These are phyloP conservation scores for Verbascum thapsus DNA, from an alignment of 257 asterid genomes.

Conservation along the genomic window DNA sequence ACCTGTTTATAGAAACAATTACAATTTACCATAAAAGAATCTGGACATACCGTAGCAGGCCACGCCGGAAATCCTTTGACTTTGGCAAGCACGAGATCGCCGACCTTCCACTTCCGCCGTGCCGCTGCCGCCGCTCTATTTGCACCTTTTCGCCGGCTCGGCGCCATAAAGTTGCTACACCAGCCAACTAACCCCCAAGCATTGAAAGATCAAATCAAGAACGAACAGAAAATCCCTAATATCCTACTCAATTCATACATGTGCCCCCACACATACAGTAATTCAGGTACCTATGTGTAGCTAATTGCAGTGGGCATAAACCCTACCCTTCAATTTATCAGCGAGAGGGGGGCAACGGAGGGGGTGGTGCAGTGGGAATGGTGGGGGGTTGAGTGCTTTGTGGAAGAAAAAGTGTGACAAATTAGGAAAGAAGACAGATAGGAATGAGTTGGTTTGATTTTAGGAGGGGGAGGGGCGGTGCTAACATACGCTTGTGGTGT, in stretches of 20 bases:
- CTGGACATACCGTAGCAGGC: slow-evolving; percentile 77
- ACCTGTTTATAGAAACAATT: not conserved
- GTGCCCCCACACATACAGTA: slow-evolving; percentile 6
- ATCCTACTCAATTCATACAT: slow-evolving; percentile 31
- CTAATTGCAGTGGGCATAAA: slow-evolving; percentile 29
- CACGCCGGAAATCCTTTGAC: slow-evolving; percentile 93
- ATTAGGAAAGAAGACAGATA: slow-evolving; percentile 27
- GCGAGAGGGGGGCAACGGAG: slow-evolving; percentile 14
- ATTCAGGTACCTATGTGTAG: not conserved
- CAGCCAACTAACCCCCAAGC: slow-evolving; percentile 40
- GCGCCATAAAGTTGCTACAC: slow-evolving; percentile 60
- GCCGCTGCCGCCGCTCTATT: slow-evolving; percentile 72
- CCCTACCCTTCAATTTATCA: slow-evolving; percentile 40
- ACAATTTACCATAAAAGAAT: not conserved
- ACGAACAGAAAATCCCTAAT: slow-evolving; percentile 38
- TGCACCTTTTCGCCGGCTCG: slow-evolving; percentile 71
- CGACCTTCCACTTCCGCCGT: slow-evolving; percentile 72
- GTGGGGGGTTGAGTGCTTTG: slow-evolving; percentile 32
- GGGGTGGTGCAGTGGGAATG: slow-evolving; percentile 39
- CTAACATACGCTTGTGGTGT: slow-evolving; percentile 49
- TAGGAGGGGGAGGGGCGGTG: slow-evolving; percentile 28
- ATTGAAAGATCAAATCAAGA: slow-evolving; percentile 46
- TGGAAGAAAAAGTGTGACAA: slow-evolving; percentile 36
- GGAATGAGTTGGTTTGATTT: slow-evolving; percentile 31
- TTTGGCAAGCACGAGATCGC: slow-evolving; percentile 96